A percentile compares a stretch with the other conserved stretches of the same genome.
phyloP scores from a whole-genome alignment of 345 rosid species.

The Citrus glauca region DNA sequence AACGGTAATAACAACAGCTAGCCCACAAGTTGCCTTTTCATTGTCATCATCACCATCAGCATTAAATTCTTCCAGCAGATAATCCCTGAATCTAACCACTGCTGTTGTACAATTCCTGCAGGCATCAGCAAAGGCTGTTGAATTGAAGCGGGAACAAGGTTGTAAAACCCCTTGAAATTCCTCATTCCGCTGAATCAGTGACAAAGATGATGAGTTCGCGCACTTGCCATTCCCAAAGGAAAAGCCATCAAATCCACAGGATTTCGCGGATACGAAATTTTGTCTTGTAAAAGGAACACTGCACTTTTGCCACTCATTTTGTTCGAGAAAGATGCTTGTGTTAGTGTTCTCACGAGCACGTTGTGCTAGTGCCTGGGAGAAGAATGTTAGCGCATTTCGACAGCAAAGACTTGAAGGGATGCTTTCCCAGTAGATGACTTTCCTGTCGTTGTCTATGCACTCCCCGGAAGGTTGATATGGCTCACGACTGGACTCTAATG shows the following conservation, averaged over 20 bases:
- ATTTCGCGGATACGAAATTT: constrained; percentile 7
- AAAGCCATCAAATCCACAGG: constrained; percentile 40
- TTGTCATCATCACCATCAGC: not conserved
- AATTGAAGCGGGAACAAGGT: constrained; percentile 30
- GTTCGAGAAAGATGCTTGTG: constrained; percentile 25
- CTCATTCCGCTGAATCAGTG: constrained; percentile 5
- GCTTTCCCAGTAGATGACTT: constrained; percentile 26
- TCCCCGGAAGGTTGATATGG: constrained; percentile 47
- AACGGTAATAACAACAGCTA: constrained; percentile 36
- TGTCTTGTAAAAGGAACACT: constrained; percentile 16
- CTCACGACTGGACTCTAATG: constrained; percentile 21
- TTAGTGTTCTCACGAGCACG: constrained; percentile 1
- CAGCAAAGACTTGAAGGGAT: constrained; percentile 44
- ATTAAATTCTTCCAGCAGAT: not conserved
- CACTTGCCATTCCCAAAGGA: constrained; percentile 24
- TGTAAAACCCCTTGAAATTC: constrained; percentile 10
- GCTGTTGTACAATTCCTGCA: constrained; percentile 32
- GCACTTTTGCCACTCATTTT: constrained; percentile 33
- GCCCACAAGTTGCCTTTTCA: constrained; percentile 24
- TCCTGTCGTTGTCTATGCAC: constrained; percentile 26
- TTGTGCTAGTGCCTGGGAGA: constrained; percentile 38
- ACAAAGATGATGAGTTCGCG: constrained; percentile 20
- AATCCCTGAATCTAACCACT: not conserved
- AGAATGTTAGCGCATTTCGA: constrained; percentile 34
- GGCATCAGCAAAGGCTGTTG: constrained; percentile 17